Base-by-base conservation (phyloP, 768 basidiomycete genomes). In the Tulasnella calospora region DNA sequence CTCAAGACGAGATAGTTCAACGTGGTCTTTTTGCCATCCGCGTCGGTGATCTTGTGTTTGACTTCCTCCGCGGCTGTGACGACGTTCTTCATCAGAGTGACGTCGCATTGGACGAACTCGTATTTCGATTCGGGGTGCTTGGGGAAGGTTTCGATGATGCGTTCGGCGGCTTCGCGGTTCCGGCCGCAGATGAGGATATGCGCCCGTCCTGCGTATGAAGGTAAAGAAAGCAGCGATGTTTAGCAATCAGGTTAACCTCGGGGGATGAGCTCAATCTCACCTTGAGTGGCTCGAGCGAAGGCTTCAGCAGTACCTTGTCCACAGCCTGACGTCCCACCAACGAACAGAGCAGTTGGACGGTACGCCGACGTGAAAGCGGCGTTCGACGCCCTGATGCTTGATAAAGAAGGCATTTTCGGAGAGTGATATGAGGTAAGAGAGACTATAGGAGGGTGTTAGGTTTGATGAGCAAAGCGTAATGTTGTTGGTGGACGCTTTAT, bases 21-120 rank as follows among this genome's bases (percentile, higher is more conserved):
- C 8, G 27, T 67, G 10, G 61, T 23, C 61, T 30, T 67, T 13
- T 67, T 12, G 6, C 61, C 61, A 13, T 27, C 61, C 17, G 61
- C 27, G 7, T 67, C 61, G 30, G 8, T 67, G 38, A 72, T 72
- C 27, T 40, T 35, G n/a, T 40, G 44, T 21, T 72, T 72, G 38
- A 72, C 44, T 15, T 72, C 71, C 21, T 27, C 71, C 2, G 71
- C 71, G 30, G 27, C 71, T 72, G n/a, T 27, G 3, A 41, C 38
- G n/a, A 72, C 76, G 79, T 81, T 81, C 47, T 72, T 76, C 82
- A 84, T 82, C 44, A 80, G 47, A 17, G 81, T 70, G n/a, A 78
- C 82, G 51, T 84, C 82, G 79, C 82, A 83, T 61, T 76, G 21
- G 2, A 84, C 80, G 51, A 84, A 83, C 78, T 84, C 83, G 80